Evolutionary conservation across 108 stramenopile genomes (phyloP).

Genomic region (Cyclotella distinguenda): DNA sequence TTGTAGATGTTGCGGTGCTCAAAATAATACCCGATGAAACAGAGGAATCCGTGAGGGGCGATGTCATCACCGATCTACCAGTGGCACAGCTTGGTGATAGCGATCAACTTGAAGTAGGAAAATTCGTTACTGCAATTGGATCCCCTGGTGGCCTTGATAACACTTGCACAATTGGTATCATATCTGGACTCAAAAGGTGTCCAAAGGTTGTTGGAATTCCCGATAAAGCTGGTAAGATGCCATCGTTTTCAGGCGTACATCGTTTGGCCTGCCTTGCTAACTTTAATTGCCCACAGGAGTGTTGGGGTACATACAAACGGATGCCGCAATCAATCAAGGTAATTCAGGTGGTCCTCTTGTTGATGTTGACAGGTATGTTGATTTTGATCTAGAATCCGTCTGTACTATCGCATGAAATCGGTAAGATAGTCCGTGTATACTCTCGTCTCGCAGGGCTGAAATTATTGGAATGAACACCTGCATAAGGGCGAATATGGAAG

Average conservation of each 20-base stretch:
- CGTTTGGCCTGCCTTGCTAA: too few species aligned
- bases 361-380: too few species aligned
- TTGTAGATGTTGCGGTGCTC: constrained; percentile 90
- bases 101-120: constrained; percentile 74
- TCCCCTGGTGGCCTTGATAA: constrained; percentile 89
- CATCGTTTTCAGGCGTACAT: too few species aligned
- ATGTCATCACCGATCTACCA: constrained; percentile 42
- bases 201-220: constrained; percentile 83
- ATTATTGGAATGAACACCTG: constrained; percentile 92
- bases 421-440: too few species aligned
- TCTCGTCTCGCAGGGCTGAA: constrained; percentile 66
- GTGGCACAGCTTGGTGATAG: constrained; percentile 81
- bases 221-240: constrained; percentile 60
- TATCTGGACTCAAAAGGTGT: constrained; percentile 77
- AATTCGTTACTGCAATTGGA: constrained; percentile 84
- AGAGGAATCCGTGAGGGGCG: constrained; percentile 10
- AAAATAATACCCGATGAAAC: constrained; percentile 59
- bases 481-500: constrained; percentile 89
- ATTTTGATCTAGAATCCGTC: too few species aligned
- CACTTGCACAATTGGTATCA: constrained; percentile 88
- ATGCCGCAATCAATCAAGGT: constrained; percentile 75
- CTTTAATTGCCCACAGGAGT: constrained; percentile 17
- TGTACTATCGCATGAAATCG: too few species aligned
- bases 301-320: constrained; percentile 88
- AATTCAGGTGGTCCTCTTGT: constrained; percentile 86